Evolutionary conservation across 495 filamentous ascomycete genomes (phyloP).

Genomic region (Xylaria sp.): DNA sequence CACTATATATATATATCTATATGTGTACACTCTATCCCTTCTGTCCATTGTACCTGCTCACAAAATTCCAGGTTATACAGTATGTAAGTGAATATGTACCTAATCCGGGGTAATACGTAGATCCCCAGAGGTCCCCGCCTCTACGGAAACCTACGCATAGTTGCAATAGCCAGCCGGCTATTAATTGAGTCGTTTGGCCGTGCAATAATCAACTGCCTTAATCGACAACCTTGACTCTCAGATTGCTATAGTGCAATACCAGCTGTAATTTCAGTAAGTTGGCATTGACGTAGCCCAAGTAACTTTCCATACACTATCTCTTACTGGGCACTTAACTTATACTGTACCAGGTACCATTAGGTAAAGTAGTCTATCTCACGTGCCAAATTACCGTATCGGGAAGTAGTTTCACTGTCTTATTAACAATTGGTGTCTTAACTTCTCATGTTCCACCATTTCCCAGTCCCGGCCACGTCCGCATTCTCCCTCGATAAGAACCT

Average conservation of each 20-base stretch:
- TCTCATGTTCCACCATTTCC: background rate
- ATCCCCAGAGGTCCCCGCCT: no score
- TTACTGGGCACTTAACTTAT: background rate
- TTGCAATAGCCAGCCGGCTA: no score
- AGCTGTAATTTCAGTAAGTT: background rate
- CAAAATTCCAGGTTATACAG: no score
- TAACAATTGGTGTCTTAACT: background rate
- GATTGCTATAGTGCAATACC: background rate
- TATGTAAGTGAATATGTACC: no score
- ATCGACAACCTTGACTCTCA: no score
- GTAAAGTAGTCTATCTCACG: no score
- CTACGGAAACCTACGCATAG: no score
- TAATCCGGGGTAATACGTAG: slow-evolving; percentile 8
- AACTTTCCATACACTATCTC: background rate
- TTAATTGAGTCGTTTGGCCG: no score
- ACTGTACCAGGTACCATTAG: background rate
- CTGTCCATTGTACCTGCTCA: background rate
- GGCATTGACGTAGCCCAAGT: background rate
- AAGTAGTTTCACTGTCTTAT: background rate
- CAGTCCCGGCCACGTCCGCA: background rate
- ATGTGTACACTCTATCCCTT: no score
- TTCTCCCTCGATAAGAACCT: background rate
- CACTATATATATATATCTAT: no score
- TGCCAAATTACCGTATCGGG: background rate
- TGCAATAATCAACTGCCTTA: no score